phyloP scores from a whole-genome alignment of 1,284 basidiomycete genomes.

The Tylopilus orsonianus region DNA sequence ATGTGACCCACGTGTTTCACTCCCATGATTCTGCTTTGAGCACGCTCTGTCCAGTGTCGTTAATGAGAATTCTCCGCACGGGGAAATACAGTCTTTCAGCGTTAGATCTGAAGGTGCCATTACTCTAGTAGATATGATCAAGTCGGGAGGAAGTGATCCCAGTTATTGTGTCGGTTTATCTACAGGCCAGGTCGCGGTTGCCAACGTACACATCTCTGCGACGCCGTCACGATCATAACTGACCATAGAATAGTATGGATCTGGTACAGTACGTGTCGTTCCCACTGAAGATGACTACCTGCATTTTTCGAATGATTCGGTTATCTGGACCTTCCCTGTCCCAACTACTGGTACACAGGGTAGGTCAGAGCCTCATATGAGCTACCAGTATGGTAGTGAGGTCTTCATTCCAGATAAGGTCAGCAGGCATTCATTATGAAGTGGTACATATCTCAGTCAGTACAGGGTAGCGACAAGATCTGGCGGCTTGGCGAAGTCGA shows the following conservation, averaged over 20 bases:
- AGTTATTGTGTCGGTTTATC: slow-evolving; percentile 51
- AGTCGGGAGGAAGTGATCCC: slow-evolving; percentile 52
- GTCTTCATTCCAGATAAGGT: slow-evolving; percentile 67
- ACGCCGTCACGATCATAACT: background rate
- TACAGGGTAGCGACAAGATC: slow-evolving; percentile 61
- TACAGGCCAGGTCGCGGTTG: slow-evolving; percentile 56
- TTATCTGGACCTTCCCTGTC: slow-evolving; percentile 53
- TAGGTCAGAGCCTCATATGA: slow-evolving; percentile 65
- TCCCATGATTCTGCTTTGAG: background rate
- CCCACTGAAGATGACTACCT: slow-evolving; percentile 42
- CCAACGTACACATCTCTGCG: slow-evolving; percentile 46
- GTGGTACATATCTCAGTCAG: background rate
- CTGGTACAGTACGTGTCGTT: slow-evolving; percentile 57
- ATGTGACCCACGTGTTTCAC: slow-evolving; percentile 15
- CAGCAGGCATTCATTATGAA: slow-evolving; percentile 15
- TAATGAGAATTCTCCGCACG: slow-evolving; percentile 53
- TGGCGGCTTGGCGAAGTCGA: slow-evolving; percentile 52
- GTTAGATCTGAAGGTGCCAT: slow-evolving; percentile 46
- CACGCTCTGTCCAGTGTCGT: slow-evolving; percentile 42
- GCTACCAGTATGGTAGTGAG: slow-evolving; percentile 50
- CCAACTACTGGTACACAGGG: slow-evolving; percentile 35
- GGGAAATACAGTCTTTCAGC: slow-evolving; percentile 53
- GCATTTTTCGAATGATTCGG: slow-evolving; percentile 42
- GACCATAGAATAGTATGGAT: slow-evolving; percentile 44
- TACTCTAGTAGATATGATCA: slow-evolving; percentile 44